Evolutionary conservation across 257 asterid genomes (phyloP).

Genomic region (Solanum habrochaites): DNA sequence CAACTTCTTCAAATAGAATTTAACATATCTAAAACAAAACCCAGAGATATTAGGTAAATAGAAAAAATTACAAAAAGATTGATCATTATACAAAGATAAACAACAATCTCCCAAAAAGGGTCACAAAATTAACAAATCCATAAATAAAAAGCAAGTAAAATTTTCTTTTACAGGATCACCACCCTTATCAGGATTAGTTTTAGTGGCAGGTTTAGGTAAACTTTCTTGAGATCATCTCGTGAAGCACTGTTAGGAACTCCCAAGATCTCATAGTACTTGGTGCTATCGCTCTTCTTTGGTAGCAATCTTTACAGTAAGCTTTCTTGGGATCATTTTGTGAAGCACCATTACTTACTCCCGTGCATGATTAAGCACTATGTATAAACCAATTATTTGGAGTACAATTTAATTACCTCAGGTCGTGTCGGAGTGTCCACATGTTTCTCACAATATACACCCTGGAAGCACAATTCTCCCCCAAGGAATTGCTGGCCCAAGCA

Average conservation of each 20-base stretch:
- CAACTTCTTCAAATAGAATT: neutral
- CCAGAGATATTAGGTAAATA: neutral
- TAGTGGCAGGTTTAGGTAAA: conserved; percentile 4
- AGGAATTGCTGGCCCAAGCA: too few relatives aligned
- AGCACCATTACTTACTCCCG: too few relatives aligned
- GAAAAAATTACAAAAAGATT: neutral
- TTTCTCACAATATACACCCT: too few relatives aligned
- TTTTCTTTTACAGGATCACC: conserved; percentile 10
- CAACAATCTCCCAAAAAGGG: neutral
- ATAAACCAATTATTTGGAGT: too few relatives aligned
- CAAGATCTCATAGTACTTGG: conserved; percentile 7
- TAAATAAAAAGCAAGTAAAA: neutral
- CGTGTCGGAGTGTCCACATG: too few relatives aligned
- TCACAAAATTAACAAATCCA: neutral
- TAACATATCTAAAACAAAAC: neutral
- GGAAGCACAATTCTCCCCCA: too few relatives aligned
- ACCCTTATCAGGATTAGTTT: conserved; percentile 11
- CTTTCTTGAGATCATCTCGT: conserved; percentile 11
- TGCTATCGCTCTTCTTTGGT: conserved; percentile 7
- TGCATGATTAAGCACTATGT: too few relatives aligned
- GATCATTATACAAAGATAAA: neutral
- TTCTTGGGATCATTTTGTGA: too few relatives aligned
- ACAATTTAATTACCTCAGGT: too few relatives aligned
- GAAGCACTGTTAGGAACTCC: conserved; percentile 4
- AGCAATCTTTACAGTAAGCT: too few relatives aligned